Percentiles rank a stretch among this genome's conserved stretches.
phyloP scores from a whole-genome alignment of 495 filamentous ascomycete genomes.

The Penicillium parvum region DNA sequence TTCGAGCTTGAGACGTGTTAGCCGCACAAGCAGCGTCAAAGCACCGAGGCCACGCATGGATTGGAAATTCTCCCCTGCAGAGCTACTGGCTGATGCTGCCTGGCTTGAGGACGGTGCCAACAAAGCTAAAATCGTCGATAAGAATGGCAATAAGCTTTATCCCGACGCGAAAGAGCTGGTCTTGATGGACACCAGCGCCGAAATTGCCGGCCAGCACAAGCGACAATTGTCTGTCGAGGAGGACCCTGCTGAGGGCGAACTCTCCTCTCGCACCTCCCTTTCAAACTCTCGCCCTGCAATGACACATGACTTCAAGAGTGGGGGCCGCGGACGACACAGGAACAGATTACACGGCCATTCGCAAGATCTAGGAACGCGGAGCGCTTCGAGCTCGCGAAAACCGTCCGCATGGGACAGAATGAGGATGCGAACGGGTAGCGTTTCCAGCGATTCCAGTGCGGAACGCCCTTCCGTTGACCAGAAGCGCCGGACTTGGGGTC shows the following conservation, averaged over 20 bases:
- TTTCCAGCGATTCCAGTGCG: constrained; percentile 28
- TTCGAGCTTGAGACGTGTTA: constrained; percentile 32
- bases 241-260: constrained; percentile 13
- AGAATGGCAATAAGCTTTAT: constrained; percentile 66
- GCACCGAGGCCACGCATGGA: constrained; percentile 65
- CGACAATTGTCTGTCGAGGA: constrained; percentile 11
- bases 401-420: constrained; percentile 22
- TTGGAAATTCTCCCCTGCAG: constrained; percentile 72
- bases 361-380: constrained; percentile 23
- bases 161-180: constrained; percentile 33
- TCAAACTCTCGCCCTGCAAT: constrained; percentile 28
- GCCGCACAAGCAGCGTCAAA: constrained; percentile 42
- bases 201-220: constrained; percentile 9
- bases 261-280: constrained; percentile 27
- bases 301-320: constrained; percentile 27
- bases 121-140: constrained; percentile 70
- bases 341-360: constrained; percentile 27
- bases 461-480: constrained; percentile 16
- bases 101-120: constrained; percentile 79
- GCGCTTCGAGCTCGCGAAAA: constrained; percentile 21
- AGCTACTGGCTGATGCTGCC: constrained; percentile 77
- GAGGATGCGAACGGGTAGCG: constrained; percentile 26
- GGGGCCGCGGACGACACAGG: constrained; percentile 32
- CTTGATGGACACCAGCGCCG: constrained; percentile 14
- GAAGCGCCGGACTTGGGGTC: constrained; percentile 7